A percentile compares a stretch with the other conserved stretches of the same genome.
Evolutionary conservation across 1,284 basidiomycete species (phyloP).

Genomic region (Taiwanofungus camphoratus): DNA sequence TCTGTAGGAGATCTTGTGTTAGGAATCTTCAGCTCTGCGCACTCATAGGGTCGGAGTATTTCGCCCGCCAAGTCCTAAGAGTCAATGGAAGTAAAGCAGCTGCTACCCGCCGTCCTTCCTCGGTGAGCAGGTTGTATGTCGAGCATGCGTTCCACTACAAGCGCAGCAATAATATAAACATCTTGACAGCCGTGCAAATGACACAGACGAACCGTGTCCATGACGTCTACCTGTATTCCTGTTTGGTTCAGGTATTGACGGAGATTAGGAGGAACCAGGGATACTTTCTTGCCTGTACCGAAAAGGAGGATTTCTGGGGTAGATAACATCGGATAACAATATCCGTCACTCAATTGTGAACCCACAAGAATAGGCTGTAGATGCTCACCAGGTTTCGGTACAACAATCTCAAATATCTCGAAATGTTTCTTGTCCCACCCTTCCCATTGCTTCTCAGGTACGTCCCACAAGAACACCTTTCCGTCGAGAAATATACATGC

Average conservation of each 20-base stretch:
- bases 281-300: slow-evolving; percentile 76
- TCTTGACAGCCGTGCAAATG: neutral
- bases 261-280: slow-evolving; percentile 68
- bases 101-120: slow-evolving; percentile 89
- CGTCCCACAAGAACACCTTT: slow-evolving; percentile 88
- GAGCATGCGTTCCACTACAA: slow-evolving; percentile 84
- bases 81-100: slow-evolving; percentile 77
- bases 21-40: no score
- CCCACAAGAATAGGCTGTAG: neutral
- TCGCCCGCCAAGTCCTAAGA: slow-evolving; percentile 43
- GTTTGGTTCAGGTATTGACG: slow-evolving; percentile 66
- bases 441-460: slow-evolving; percentile 54
- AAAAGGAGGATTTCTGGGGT: slow-evolving; percentile 80
- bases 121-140: slow-evolving; percentile 88
- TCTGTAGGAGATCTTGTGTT: no score
- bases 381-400: slow-evolving; percentile 79
- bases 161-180: neutral
- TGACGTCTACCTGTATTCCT: slow-evolving; percentile 90
- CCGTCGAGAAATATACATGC: slow-evolving; percentile 84
- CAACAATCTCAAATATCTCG: slow-evolving; percentile 73
- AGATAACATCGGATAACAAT: neutral
- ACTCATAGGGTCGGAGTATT: neutral
- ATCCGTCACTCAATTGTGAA: neutral
- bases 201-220: slow-evolving; percentile 75
- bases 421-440: slow-evolving; percentile 75